Evolutionary conservation across 1,284 basidiomycete genomes (phyloP).

Genomic region (Bondarzewia mesenterica): DNA sequence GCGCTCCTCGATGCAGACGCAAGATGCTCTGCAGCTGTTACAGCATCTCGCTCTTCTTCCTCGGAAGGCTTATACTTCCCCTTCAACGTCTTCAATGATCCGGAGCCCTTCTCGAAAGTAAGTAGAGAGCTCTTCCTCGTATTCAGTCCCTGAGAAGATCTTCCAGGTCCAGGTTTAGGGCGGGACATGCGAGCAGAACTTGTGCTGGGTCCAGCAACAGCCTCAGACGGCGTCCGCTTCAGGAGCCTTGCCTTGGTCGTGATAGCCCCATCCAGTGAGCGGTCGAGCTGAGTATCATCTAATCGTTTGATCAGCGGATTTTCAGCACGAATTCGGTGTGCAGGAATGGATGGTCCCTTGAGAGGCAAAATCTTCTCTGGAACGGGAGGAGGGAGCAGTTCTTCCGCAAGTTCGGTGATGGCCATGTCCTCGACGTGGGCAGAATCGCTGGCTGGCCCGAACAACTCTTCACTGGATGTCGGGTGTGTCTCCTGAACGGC

Average conservation of each 20-base stretch:
- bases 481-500: background rate
- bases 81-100: constrained; percentile 34
- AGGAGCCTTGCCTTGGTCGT: background rate
- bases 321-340: constrained; percentile 1
- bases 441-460: background rate
- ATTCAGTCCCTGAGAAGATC: constrained; percentile 33
- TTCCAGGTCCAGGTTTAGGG: constrained; percentile 39
- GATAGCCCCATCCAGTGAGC: background rate
- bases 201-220: background rate
- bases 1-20: constrained; percentile 8
- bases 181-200: constrained; percentile 6
- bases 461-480: background rate
- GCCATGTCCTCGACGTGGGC: background rate
- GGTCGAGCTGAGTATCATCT: background rate
- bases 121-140: constrained; percentile 39
- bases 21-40: constrained; percentile 5
- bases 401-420: background rate
- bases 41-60: constrained; percentile 3
- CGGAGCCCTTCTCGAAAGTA: constrained; percentile 35
- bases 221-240: background rate
- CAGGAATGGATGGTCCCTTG: background rate
- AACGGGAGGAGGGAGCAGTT: background rate
- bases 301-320: background rate
- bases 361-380: background rate
- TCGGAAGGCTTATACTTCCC: constrained; percentile 19